Conservation (phyloP, 768 basidiomycete species). For the Boletus sp. region DNA sequence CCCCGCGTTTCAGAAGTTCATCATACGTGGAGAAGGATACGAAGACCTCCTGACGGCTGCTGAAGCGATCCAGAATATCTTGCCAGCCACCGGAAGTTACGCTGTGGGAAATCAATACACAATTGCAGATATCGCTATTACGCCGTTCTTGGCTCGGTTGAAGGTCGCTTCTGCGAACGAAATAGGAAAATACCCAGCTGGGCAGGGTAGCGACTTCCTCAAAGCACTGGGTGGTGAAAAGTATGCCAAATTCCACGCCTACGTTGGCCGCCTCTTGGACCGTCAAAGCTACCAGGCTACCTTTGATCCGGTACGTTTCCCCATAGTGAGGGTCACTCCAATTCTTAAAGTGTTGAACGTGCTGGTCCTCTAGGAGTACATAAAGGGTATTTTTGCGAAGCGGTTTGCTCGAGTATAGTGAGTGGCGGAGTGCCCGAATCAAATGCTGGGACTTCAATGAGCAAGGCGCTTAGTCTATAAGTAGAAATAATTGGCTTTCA, state of each 20-base stretch:
- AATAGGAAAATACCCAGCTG: conserved; percentile 47
- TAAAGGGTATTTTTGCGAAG: background rate
- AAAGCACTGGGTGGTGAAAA: conserved; percentile 39
- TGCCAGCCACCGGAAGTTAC: conserved; percentile 41
- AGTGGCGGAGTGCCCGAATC: background rate
- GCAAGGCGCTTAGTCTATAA: background rate
- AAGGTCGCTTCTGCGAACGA: conserved; percentile 46
- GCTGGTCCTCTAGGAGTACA: conserved; percentile 8
- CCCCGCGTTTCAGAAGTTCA: conserved; percentile 36
- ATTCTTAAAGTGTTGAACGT: background rate
- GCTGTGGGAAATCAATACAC: conserved; percentile 35
- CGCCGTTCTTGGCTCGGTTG: conserved; percentile 58
- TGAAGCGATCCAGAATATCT: conserved; percentile 47
- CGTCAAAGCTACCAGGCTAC: conserved; percentile 55
- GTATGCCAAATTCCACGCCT: conserved; percentile 49
- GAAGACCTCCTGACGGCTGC: conserved; percentile 41
- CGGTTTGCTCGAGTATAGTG: conserved; percentile 6
- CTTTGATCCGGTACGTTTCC: conserved; percentile 47
- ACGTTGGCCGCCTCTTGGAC: conserved; percentile 43
- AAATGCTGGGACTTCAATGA: background rate
- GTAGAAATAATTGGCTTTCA: no score
- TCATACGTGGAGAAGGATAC: conserved; percentile 38
- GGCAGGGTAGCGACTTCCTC: conserved; percentile 44
- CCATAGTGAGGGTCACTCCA: no score
- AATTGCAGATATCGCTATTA: conserved; percentile 60